Conservation (phyloP, 495 filamentous ascomycete species). For the Podospora appendiculata region DNA sequence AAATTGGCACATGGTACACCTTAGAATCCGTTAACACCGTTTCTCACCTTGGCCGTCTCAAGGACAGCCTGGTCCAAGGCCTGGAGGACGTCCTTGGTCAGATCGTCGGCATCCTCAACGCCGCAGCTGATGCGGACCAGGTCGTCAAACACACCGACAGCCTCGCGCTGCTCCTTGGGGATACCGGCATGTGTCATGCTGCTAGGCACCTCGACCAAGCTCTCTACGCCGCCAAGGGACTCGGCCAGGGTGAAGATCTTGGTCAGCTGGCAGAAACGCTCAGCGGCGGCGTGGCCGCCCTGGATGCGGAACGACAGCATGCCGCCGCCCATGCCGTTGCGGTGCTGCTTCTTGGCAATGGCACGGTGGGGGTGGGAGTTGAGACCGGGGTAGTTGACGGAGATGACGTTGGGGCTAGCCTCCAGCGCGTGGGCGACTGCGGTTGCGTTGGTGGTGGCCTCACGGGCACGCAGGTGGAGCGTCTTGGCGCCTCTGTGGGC, state of each 20-base stretch:
- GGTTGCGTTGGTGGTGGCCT: slow-evolving; percentile 75
- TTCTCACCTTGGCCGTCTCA: slow-evolving; percentile 23
- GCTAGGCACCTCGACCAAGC: slow-evolving; percentile 80
- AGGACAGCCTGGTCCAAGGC: slow-evolving; percentile 70
- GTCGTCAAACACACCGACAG: slow-evolving; percentile 92
- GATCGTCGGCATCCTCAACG: slow-evolving; percentile 83
- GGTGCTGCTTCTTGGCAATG: slow-evolving; percentile 84
- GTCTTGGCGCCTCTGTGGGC: slow-evolving; percentile 98
- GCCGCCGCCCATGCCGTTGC: slow-evolving; percentile 89
- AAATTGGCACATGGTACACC: neutral
- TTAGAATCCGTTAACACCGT: slow-evolving; percentile 8
- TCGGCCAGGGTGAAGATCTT: slow-evolving; percentile 91
- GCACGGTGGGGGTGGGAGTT: slow-evolving; percentile 76
- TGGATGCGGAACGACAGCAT: slow-evolving; percentile 96
- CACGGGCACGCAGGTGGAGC: slow-evolving; percentile 81
- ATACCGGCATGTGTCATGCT: slow-evolving; percentile 98
- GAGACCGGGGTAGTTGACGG: slow-evolving; percentile 92
- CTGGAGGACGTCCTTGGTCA: slow-evolving; percentile 74
- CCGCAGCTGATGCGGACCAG: slow-evolving; percentile 91
- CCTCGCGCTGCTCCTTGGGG: slow-evolving; percentile 80
- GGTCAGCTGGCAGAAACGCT: slow-evolving; percentile 84
- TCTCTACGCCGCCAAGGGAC: slow-evolving; percentile 88
- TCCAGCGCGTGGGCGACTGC: slow-evolving; percentile 71
- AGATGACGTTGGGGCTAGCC: slow-evolving; percentile 68
- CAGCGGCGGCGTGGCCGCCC: slow-evolving; percentile 79